Conservation (phyloP, 1,284 basidiomycete genomes). For the Ganoderma lingzhi region DNA sequence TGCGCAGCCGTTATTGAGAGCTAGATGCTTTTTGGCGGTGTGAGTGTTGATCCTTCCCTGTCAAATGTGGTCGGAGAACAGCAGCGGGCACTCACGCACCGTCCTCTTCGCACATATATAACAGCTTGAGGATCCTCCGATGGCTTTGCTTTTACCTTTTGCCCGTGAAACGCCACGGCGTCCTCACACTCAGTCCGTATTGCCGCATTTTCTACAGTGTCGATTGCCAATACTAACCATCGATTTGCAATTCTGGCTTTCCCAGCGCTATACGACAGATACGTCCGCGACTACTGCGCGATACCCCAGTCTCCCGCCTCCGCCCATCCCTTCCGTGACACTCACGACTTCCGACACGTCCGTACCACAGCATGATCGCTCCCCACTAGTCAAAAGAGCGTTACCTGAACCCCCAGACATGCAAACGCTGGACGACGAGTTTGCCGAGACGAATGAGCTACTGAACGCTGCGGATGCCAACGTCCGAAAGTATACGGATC, state of each 20-base stretch:
- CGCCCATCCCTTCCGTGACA: neutral
- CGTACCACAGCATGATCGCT: neutral
- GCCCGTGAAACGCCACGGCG: neutral
- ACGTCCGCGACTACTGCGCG: neutral
- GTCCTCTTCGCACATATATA: neutral
- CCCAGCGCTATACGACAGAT: neutral
- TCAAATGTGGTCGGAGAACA: neutral
- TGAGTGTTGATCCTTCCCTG: too few species aligned
- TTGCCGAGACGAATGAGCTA: neutral
- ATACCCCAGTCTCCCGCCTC: neutral
- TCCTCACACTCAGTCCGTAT: neutral
- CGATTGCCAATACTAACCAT: neutral
- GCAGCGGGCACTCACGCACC: neutral
- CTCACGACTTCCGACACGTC: neutral
- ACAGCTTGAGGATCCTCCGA: neutral
- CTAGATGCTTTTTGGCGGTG: neutral
- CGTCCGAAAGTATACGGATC: neutral
- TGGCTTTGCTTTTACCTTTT: neutral
- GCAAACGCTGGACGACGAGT: neutral
- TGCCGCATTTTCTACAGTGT: neutral
- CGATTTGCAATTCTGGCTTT: neutral
- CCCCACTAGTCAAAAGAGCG: neutral
- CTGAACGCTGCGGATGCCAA: neutral
- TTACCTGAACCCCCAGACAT: neutral
- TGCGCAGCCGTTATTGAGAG: neutral